Conservation (phyloP, 2,329 filamentous ascomycete species). For the Diaporthe batatas region DNA sequence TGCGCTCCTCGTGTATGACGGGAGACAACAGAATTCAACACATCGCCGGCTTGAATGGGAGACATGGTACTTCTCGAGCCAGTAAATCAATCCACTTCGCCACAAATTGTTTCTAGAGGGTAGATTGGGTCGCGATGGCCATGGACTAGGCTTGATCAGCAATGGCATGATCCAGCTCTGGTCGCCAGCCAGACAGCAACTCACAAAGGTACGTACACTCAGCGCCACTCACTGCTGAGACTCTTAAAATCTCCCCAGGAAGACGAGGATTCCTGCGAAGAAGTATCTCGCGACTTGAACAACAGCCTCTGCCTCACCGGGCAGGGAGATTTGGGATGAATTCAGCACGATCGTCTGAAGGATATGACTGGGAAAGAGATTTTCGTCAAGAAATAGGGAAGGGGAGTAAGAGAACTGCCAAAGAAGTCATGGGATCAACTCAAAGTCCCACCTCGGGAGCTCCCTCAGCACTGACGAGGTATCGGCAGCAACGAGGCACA, state of each 20-base stretch:
- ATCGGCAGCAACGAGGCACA: background rate
- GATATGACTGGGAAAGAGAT: background rate
- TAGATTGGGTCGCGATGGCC: background rate
- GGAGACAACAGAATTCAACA: constrained; percentile 6
- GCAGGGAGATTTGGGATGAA: background rate
- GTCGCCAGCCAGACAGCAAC: background rate
- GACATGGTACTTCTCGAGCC: background rate
- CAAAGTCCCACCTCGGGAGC: background rate
- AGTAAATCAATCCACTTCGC: background rate
- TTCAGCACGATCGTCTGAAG: background rate
- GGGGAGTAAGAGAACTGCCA: too few species aligned
- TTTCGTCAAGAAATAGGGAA: background rate
- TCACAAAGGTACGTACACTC: background rate
- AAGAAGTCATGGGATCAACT: background rate
- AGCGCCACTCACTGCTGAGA: accelerated
- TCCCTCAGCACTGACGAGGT: background rate
- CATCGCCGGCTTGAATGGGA: constrained; percentile 14
- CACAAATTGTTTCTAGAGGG: background rate
- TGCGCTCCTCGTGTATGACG: background rate
- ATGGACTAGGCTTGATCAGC: constrained; percentile 17
- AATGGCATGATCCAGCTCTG: background rate
- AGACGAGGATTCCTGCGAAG: background rate
- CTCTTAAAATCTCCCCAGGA: too few species aligned
- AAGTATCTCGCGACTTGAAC: background rate
- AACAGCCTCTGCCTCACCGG: background rate